phyloP scores from a whole-genome alignment of 2,329 filamentous ascomycete genomes.

The Metarhizium robertsii region DNA sequence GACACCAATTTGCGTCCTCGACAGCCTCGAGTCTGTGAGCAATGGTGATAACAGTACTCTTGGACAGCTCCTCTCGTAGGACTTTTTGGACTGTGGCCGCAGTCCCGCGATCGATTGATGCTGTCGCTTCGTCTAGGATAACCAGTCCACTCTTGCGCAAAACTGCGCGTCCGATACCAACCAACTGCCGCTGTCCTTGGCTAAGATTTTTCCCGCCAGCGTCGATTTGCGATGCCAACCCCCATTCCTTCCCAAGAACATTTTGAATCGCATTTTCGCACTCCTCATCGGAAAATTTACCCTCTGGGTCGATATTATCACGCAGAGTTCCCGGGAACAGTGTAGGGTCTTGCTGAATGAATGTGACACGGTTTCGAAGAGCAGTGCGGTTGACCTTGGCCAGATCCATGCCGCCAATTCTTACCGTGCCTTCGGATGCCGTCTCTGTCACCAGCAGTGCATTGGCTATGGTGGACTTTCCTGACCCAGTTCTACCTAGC shows the following conservation, averaged over 20 bases:
- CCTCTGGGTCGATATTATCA: slow-evolving; percentile 61
- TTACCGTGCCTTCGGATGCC: slow-evolving; percentile 40
- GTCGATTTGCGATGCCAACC: slow-evolving; percentile 42
- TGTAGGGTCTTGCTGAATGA: slow-evolving; percentile 56
- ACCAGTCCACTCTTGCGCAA: slow-evolving; percentile 51
- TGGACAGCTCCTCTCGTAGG: slow-evolving; percentile 41
- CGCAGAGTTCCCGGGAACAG: slow-evolving; percentile 50
- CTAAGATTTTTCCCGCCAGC: slow-evolving; percentile 52
- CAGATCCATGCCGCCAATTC: slow-evolving; percentile 45
- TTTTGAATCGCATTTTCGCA: slow-evolving; percentile 44
- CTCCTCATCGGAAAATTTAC: slow-evolving; percentile 43
- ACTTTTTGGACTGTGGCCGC: slow-evolving; percentile 49
- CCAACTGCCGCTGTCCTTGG: slow-evolving; percentile 53
- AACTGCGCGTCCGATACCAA: slow-evolving; percentile 51
- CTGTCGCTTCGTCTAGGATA: slow-evolving; percentile 56
- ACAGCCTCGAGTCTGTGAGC: slow-evolving; percentile 58
- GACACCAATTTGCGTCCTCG: slow-evolving; percentile 44
- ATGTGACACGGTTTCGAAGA: slow-evolving; percentile 48
- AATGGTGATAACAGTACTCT: slow-evolving; percentile 56
- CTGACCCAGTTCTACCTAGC: slow-evolving; percentile 75
- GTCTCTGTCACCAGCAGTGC: slow-evolving; percentile 47
- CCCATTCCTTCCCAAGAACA: slow-evolving; percentile 44
- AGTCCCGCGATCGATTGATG: slow-evolving; percentile 51
- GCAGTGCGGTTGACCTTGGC: slow-evolving; percentile 42
- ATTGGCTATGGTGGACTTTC: slow-evolving; percentile 69